These are phyloP conservation scores for Rosa lucieae DNA, from an alignment of 306 rosid genomes.

Conservation along the genomic window DNA sequence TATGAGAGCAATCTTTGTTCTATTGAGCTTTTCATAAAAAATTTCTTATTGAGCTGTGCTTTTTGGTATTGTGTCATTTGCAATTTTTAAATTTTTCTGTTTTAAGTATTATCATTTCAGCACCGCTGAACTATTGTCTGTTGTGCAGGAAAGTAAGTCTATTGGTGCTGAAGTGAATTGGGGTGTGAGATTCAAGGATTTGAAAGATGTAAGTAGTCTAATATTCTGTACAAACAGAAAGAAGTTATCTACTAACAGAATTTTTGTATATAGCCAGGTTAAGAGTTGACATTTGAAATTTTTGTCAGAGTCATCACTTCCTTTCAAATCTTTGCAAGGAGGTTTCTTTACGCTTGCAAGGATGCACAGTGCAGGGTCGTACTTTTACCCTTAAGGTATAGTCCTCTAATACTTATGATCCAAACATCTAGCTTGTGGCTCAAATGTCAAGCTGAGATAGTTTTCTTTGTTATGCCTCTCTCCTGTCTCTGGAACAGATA, in stretches of 20 bases:
- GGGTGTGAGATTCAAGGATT: conserved; percentile 90
- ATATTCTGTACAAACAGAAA: conserved; percentile 14
- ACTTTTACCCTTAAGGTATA: conserved; percentile 82
- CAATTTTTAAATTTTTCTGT: neutral
- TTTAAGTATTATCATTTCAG: neutral
- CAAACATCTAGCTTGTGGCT: neutral
- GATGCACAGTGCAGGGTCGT: conserved; percentile 80
- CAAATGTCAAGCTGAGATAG: conserved; percentile 10
- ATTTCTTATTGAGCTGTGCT: neutral
- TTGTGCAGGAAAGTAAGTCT: conserved; percentile 80
- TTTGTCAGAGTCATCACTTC: conserved; percentile 72
- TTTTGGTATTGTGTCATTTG: neutral
- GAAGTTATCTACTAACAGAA: conserved; percentile 9
- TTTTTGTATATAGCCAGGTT: conserved; percentile 15
- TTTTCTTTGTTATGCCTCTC: conserved; percentile 13
- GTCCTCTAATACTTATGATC: conserved; percentile 20
- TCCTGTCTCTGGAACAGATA: conserved; percentile 21
- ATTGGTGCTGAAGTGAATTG: conserved; percentile 97
- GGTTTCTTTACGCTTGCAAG: conserved; percentile 75
- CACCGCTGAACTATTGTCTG: conserved; percentile 16
- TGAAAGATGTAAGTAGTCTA: conserved; percentile 66
- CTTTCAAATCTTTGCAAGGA: conserved; percentile 82
- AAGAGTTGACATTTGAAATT: conserved; percentile 37
- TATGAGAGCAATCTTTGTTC: neutral
- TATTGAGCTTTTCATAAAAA: neutral